Conservation (phyloP, 257 asterid genomes). For the Marsdenia floribunda region DNA sequence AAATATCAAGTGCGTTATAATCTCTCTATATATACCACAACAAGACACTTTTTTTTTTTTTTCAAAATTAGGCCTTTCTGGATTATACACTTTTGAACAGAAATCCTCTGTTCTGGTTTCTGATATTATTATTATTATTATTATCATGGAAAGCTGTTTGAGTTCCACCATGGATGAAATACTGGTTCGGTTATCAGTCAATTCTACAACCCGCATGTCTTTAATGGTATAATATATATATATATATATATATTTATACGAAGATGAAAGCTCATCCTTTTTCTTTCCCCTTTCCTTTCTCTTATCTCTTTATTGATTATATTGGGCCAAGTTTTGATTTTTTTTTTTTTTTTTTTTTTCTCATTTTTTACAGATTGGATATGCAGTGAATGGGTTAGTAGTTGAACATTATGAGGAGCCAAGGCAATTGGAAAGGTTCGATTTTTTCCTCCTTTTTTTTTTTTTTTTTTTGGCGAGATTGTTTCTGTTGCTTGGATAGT, state of each 20-base stretch:
- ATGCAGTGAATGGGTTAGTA: not conserved
- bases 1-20: no score
- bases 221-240: no score
- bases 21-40: no score
- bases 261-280: not conserved
- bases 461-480: no score
- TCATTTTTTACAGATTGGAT: not conserved
- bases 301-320: not conserved
- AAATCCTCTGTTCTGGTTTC: not conserved
- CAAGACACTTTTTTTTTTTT: no score
- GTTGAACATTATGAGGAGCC: not conserved
- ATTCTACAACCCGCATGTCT: not conserved
- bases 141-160: not conserved
- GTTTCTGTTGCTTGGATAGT: not conserved
- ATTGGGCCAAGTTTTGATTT: not conserved
- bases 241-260: no score
- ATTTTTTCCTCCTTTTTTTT: no score
- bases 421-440: slow-evolving; percentile 1
- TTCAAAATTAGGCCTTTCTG: not conserved
- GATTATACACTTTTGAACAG: not conserved
- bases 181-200: not conserved
- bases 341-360: no score
- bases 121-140: not conserved
- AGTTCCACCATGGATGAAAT: not conserved
- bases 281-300: not conserved